phyloP scores from a whole-genome alignment of 768 basidiomycete genomes.

The Asterophora lycoperdoides region DNA sequence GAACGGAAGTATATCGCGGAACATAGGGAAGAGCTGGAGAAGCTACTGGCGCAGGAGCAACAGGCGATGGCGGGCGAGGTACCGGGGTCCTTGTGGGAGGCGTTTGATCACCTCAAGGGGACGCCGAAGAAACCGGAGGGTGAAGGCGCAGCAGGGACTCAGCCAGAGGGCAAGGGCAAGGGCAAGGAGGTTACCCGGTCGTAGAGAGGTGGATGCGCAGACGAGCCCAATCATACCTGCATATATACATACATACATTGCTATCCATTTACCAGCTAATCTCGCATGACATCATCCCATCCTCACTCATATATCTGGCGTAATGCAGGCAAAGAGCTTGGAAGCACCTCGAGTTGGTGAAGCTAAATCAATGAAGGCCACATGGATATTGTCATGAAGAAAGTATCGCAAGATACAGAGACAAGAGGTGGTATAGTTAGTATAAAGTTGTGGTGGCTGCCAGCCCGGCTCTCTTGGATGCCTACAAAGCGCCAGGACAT shows the following conservation, averaged over 20 bases:
- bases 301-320: too few species aligned
- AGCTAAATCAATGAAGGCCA: too few species aligned
- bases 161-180: neutral
- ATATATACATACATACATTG: neutral
- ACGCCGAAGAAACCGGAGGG: slow-evolving; percentile 10
- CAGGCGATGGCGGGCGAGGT: slow-evolving; percentile 39
- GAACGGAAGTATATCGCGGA: slow-evolving; percentile 47
- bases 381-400: too few species aligned
- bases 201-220: neutral
- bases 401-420: too few species aligned
- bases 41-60: slow-evolving; percentile 34
- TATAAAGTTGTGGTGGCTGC: too few species aligned
- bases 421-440: too few species aligned
- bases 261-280: neutral
- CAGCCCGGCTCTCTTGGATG: too few species aligned
- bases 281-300: too few species aligned
- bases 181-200: slow-evolving; percentile 1
- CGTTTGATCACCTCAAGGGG: slow-evolving; percentile 30
- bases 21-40: slow-evolving; percentile 44
- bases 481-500: too few species aligned
- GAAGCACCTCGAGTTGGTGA: too few species aligned
- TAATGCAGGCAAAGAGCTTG: too few species aligned
- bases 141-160: neutral
- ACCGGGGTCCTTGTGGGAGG: slow-evolving; percentile 46
- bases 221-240: neutral